Evolutionary conservation across 129 eudicot genomes (phyloP).

Genomic region (Helianthus tuberosus): DNA sequence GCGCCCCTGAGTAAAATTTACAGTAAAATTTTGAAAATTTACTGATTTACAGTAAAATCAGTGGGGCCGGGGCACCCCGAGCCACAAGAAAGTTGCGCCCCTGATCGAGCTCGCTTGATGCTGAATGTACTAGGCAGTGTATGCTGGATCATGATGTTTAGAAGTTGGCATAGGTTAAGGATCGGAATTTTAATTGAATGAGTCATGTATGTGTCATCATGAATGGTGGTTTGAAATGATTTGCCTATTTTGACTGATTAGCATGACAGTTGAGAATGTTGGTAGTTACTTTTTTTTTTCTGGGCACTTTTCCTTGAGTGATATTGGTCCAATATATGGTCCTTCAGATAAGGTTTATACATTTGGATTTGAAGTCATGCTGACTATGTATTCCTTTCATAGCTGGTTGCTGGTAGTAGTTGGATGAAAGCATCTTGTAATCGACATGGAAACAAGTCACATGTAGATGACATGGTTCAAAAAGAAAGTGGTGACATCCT

Average conservation of each 20-base stretch:
- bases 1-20: too few species aligned
- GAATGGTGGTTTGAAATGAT: not conserved
- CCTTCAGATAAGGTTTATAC: not conserved
- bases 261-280: not conserved
- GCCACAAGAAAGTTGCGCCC: too few species aligned
- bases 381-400: slow-evolving; percentile 7
- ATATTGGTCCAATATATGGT: too few species aligned
- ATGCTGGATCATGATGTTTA: slow-evolving; percentile 27
- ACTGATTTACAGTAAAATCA: too few species aligned
- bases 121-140: slow-evolving; percentile 17
- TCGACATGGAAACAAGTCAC: slow-evolving; percentile 26
- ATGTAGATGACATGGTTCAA: slow-evolving; percentile 3
- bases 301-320: not conserved
- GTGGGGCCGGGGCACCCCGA: too few species aligned
- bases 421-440: not conserved
- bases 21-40: too few species aligned
- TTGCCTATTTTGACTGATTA: not conserved
- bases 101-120: too few species aligned
- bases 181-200: slow-evolving; percentile 30
- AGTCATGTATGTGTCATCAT: slow-evolving; percentile 24
- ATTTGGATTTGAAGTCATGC: slow-evolving; percentile 11
- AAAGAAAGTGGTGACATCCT: not conserved
- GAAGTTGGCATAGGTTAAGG: not conserved
- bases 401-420: not conserved
- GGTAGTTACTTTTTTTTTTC: not conserved